Percentiles rank a stretch among this genome's conserved stretches.
phyloP scores from a whole-genome alignment of 2,329 filamentous ascomycete genomes.

The Cladosporium phlei region DNA sequence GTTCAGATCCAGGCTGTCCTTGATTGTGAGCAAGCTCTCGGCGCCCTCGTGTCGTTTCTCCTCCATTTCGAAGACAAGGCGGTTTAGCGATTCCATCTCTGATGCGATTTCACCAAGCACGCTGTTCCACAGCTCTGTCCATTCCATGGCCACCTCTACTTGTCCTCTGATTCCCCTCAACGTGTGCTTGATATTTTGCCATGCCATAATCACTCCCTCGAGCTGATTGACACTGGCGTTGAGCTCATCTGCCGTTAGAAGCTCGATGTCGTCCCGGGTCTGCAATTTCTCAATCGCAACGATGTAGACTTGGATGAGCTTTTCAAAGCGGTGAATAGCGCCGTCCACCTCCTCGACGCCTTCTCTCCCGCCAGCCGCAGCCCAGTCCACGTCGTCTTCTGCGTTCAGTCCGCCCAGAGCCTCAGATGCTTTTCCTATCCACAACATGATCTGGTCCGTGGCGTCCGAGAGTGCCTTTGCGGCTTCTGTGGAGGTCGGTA shows the following conservation, averaged over 20 bases:
- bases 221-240: conserved; percentile 77
- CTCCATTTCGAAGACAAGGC: conserved; percentile 95
- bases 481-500: conserved; percentile 79
- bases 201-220: conserved; percentile 79
- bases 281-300: conserved; percentile 91
- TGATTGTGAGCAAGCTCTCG: conserved; percentile 54
- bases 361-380: conserved; percentile 77
- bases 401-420: conserved; percentile 85
- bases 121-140: conserved; percentile 94
- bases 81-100: conserved; percentile 74
- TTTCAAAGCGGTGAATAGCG: conserved; percentile 78
- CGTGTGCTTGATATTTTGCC: conserved; percentile 73
- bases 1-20: conserved; percentile 66
- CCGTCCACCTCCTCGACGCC: conserved; percentile 64
- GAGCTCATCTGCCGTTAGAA: conserved; percentile 67
- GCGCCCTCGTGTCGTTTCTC: conserved; percentile 81
- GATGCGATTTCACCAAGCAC: conserved; percentile 89
- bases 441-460: conserved; percentile 85
- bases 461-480: conserved; percentile 78
- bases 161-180: conserved; percentile 79
- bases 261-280: conserved; percentile 66
- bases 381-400: conserved; percentile 97
- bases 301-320: conserved; percentile 87
- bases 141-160: conserved; percentile 97
- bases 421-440: conserved; percentile 88